Evolutionary conservation across 192 early-diverging fungal species (phyloP).

Genomic region (Rhizophagus sp.): DNA sequence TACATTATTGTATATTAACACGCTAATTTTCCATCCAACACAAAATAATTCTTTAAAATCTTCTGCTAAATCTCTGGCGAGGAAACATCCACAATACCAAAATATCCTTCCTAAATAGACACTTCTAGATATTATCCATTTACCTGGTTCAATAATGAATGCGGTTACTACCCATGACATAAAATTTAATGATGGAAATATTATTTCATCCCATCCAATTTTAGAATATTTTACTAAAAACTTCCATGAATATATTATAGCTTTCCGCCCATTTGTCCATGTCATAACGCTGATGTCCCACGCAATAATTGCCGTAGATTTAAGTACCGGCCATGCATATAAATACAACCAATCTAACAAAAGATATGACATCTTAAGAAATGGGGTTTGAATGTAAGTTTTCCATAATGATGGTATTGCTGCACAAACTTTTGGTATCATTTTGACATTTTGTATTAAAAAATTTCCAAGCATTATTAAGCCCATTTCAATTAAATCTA

Average conservation of each 20-base stretch:
- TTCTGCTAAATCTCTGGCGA: constrained; percentile 18
- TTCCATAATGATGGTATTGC: background rate
- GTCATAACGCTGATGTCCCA: background rate
- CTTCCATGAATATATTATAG: background rate
- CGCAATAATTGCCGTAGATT: background rate
- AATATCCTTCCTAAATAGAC: constrained; percentile 5
- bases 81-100: constrained; percentile 22
- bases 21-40: background rate
- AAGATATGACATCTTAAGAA: background rate
- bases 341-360: background rate
- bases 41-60: constrained; percentile 14
- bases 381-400: background rate
- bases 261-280: background rate
- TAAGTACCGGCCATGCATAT: constrained; percentile 11
- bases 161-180: background rate
- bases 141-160: constrained; percentile 14
- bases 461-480: background rate
- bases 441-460: background rate
- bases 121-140: background rate
- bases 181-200: background rate
- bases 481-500: background rate
- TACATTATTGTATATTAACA: background rate
- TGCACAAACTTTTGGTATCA: background rate
- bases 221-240: background rate
- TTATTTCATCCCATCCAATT: constrained; percentile 12